These are phyloP conservation scores for Coemansia sp. DNA, from an alignment of 192 early-diverging fungal genomes.

Conservation along the genomic window DNA sequence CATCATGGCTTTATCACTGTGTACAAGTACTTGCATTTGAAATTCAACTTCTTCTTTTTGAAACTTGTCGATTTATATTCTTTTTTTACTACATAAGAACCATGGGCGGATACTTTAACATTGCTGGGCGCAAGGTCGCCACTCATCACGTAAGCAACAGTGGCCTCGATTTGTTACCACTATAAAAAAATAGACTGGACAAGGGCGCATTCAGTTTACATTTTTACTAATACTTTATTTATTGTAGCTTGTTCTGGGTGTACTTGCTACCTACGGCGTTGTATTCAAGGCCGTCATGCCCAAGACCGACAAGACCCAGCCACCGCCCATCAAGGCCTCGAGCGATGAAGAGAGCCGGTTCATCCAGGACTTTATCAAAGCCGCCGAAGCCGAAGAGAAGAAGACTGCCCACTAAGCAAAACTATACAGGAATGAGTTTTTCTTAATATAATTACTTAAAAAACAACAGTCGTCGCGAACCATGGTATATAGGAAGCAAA, in stretches of 20 bases:
- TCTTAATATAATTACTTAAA: too few relatives aligned
- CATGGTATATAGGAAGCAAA: constrained; percentile 50
- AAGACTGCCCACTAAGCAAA: constrained; percentile 20
- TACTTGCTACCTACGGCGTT: constrained; percentile 48
- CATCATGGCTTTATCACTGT: too few relatives aligned
- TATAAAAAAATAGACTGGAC: neutral
- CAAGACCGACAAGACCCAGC: constrained; percentile 52
- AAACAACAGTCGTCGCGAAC: constrained; percentile 37
- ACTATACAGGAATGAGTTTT: neutral
- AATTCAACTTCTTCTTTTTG: constrained; percentile 1
- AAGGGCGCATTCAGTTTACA: neutral
- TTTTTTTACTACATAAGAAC: neutral
- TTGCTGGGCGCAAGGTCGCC: constrained; percentile 58
- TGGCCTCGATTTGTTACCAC: too few relatives aligned
- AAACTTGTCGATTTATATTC: constrained; percentile 1
- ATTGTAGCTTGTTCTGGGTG: constrained; percentile 55
- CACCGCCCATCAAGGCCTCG: constrained; percentile 53
- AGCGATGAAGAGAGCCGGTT: constrained; percentile 55
- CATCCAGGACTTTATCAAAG: constrained; percentile 58
- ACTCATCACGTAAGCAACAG: constrained; percentile 53
- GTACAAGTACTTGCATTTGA: neutral
- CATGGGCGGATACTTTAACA: constrained; percentile 56
- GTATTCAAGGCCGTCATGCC: constrained; percentile 45
- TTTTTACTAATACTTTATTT: neutral
- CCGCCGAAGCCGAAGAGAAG: constrained; percentile 53